Base-by-base conservation (phyloP, 192 early-diverging fungal species). In the Gaertneriomyces semiglobifer region DNA sequence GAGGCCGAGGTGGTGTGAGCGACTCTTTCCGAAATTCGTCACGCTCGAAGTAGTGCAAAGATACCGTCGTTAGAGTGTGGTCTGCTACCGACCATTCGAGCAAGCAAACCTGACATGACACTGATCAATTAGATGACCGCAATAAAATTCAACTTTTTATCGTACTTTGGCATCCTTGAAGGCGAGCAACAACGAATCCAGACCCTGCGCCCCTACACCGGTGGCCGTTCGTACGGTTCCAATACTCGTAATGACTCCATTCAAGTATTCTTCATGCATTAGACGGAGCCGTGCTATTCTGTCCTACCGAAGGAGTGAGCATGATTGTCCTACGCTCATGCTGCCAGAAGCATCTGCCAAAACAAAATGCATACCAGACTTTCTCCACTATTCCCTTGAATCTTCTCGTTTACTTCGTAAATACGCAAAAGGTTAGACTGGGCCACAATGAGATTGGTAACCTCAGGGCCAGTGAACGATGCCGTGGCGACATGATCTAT, bases 1-100 rank as follows among this genome's bases (percentile, higher is more conserved):
- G 25, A 33, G 25, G 25, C 25, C 25, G 25, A 33, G 25, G 25
- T 33, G 25, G 25, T 16, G 86, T 73, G 42, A 91, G 63, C 47
- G 80, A 80, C 60, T 90, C 90, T 78, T 86, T 82, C 81, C 89
- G 89, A 58, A 92, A 88, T 61, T 90, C 87, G 53, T 96, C 96
- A 41, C 92, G 82, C 73, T 98, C 96, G 74, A 96, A 98, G 72
- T 90, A 94, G 77, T 98, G 96, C 16, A 98, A 88, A 8, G 94
- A 97, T 19, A 97, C 91, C 3, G 96, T 98, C 1, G 90, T 84
- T 59, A 96, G 80, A 41, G 79, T 77, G 58, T 93, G 85, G 7
- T 84, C 85, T 44, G 84, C 79, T 4, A 77, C 80, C 12, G 90
- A 90, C 74, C 86, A 98, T 60, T 94, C 90, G 33, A 98, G 74